Evolutionary conservation across 2,329 filamentous ascomycete species (phyloP).

Genomic region (Talaromyces sp.): DNA sequence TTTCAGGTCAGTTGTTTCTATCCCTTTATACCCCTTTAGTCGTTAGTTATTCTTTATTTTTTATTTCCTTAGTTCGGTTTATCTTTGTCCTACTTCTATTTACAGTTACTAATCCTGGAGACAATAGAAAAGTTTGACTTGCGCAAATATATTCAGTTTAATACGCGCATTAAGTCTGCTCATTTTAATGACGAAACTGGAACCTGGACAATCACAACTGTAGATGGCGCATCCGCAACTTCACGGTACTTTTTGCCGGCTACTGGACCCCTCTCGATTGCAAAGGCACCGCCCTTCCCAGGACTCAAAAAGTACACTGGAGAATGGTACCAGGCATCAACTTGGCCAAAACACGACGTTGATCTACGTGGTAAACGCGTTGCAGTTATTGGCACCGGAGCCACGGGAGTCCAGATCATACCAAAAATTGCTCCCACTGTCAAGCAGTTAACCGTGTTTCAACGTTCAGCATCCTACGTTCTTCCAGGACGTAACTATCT

Average conservation of each 20-base stretch:
- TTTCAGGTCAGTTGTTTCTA: not conserved
- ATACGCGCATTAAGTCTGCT: slow-evolving; percentile 16
- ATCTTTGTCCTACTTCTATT: no score
- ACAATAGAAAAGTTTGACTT: slow-evolving; percentile 24
- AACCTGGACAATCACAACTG: not conserved
- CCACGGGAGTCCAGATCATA: slow-evolving; percentile 33
- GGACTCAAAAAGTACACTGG: slow-evolving; percentile 32
- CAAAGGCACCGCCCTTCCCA: slow-evolving; percentile 17
- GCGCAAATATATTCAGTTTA: slow-evolving; percentile 34
- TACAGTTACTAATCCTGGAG: no score
- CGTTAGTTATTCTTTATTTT: no score
- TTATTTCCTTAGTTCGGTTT: no score
- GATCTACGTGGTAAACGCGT: slow-evolving; percentile 31
- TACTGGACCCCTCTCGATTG: not conserved
- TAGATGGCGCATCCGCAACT: not conserved
- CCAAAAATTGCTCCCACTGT: not conserved
- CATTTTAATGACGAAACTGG: not conserved
- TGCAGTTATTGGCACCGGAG: slow-evolving; percentile 39
- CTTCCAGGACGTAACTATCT: not conserved
- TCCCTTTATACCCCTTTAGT: no score
- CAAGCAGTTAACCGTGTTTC: slow-evolving; percentile 13
- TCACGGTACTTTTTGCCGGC: not conserved
- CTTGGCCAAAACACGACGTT: slow-evolving; percentile 24
- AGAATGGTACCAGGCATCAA: slow-evolving; percentile 18
- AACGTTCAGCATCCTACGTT: slow-evolving; percentile 7